These are phyloP conservation scores for Fusarium sp. DNA, from an alignment of 2,329 filamentous ascomycete species.

Conservation along the genomic window DNA sequence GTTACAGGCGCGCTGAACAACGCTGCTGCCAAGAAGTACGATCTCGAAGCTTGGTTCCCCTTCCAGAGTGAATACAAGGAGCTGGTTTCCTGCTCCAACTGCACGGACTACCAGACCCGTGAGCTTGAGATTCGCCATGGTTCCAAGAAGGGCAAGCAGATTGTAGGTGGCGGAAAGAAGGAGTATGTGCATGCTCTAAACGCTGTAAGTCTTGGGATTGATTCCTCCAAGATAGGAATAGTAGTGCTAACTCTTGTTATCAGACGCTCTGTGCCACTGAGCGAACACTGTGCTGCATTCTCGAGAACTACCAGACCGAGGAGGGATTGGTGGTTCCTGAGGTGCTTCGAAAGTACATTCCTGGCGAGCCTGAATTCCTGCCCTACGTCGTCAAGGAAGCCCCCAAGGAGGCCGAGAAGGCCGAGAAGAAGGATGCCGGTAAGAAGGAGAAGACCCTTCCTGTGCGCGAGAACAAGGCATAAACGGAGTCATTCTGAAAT, in stretches of 20 bases:
- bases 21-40: slow-evolving; percentile 85
- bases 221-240: neutral
- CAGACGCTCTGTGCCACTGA: slow-evolving; percentile 89
- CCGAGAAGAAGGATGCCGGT: slow-evolving; percentile 46
- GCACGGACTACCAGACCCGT: slow-evolving; percentile 96
- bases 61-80: slow-evolving; percentile 99
- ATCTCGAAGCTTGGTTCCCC: slow-evolving; percentile 96
- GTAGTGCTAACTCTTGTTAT: slow-evolving; percentile 20
- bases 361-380: slow-evolving; percentile 89
- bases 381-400: slow-evolving; percentile 85
- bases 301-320: slow-evolving; percentile 97
- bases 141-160: slow-evolving; percentile 72
- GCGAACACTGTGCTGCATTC: slow-evolving; percentile 90
- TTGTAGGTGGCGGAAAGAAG: slow-evolving; percentile 83
- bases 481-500: slow-evolving; percentile 26
- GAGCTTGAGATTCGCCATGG: slow-evolving; percentile 95
- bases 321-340: slow-evolving; percentile 87
- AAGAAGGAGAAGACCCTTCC: slow-evolving; percentile 50
- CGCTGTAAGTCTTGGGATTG: slow-evolving; percentile 60
- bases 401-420: slow-evolving; percentile 73
- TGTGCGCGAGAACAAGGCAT: slow-evolving; percentile 50
- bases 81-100: slow-evolving; percentile 97
- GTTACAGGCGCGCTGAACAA: slow-evolving; percentile 96
- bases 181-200: slow-evolving; percentile 96
- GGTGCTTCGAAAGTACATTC: slow-evolving; percentile 89